Evolutionary conservation across 108 stramenopile species (phyloP).

Genomic region (Aurantiochytrium sp.): DNA sequence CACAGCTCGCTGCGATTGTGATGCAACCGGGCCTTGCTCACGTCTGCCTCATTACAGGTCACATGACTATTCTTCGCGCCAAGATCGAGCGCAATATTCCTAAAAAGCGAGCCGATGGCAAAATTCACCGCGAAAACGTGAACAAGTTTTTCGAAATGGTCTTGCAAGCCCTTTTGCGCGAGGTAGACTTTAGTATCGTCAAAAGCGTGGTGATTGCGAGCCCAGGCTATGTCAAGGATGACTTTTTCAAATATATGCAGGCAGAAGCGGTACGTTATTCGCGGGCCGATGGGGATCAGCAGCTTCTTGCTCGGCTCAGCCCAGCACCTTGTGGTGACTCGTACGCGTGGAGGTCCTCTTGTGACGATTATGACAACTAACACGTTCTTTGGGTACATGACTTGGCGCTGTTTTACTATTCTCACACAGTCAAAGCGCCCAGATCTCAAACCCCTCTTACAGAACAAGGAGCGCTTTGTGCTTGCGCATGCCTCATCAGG

Average conservation of each 20-base stretch:
- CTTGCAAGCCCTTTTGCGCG: constrained; percentile 73
- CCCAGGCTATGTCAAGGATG: constrained; percentile 87
- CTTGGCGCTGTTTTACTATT: neutral
- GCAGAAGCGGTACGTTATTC: constrained; percentile 52
- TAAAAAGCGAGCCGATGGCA: constrained; percentile 74
- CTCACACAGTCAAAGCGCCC: neutral
- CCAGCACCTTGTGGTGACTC: too few species aligned
- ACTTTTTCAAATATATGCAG: constrained; percentile 75
- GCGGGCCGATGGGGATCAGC: too few species aligned
- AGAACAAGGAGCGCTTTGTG: constrained; percentile 85
- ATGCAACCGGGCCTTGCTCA: constrained; percentile 81
- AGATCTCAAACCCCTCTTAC: constrained; percentile 47
- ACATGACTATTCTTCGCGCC: constrained; percentile 77
- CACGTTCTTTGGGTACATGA: too few species aligned
- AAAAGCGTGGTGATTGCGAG: constrained; percentile 76
- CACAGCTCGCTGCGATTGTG: constrained; percentile 86
- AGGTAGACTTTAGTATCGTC: constrained; percentile 75
- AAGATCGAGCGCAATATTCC: constrained; percentile 85
- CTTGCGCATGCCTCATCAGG: constrained; percentile 80
- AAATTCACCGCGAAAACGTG: constrained; percentile 70
- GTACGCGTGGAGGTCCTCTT: too few species aligned
- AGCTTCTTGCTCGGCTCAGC: too few species aligned
- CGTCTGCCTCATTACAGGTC: constrained; percentile 81
- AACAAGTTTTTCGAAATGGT: constrained; percentile 82
- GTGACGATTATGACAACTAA: too few species aligned